Evolutionary conservation across 257 asterid genomes (phyloP).

Genomic region (Lantana camara): DNA sequence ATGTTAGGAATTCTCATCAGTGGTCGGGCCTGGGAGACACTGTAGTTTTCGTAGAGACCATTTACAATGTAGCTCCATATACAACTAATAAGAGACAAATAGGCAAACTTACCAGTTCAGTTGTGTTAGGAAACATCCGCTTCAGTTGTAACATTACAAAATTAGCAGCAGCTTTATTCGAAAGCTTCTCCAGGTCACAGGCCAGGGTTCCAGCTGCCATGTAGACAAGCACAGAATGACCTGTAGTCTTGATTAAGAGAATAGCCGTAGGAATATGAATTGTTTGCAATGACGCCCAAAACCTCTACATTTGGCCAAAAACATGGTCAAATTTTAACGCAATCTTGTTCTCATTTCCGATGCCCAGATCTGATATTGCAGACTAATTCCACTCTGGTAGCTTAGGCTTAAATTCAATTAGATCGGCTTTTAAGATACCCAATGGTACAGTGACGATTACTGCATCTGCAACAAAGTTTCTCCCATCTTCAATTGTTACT

Average conservation of each 20-base stretch:
- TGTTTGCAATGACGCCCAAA: slow-evolving; percentile 79
- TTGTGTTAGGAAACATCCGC: slow-evolving; percentile 85
- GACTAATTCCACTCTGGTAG: slow-evolving; percentile 90
- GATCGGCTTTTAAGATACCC: slow-evolving; percentile 82
- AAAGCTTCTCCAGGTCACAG: slow-evolving; percentile 82
- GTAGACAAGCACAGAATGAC: slow-evolving; percentile 86
- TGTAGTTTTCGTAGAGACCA: too few species aligned
- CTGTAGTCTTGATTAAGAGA: slow-evolving; percentile 97
- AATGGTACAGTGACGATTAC: slow-evolving; percentile 89
- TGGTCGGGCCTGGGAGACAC: too few species aligned
- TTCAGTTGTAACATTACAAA: slow-evolving; percentile 85
- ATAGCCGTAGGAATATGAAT: slow-evolving; percentile 88
- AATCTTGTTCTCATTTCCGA: slow-evolving; percentile 92
- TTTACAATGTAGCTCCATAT: background rate
- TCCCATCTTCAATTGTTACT: slow-evolving; percentile 78
- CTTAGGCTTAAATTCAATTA: slow-evolving; percentile 80
- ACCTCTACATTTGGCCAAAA: slow-evolving; percentile 98
- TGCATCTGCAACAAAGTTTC: slow-evolving; percentile 78
- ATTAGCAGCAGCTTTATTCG: slow-evolving; percentile 70
- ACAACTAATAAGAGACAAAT: background rate
- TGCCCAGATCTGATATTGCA: slow-evolving; percentile 95
- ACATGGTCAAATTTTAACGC: slow-evolving; percentile 74
- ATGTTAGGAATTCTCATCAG: too few species aligned
- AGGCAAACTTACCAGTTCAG: slow-evolving; percentile 69
- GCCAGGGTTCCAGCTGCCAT: slow-evolving; percentile 99